Percentiles rank a stretch among this genome's conserved stretches.
Conservation (phyloP, 2,329 filamentous ascomycete genomes). For the Didymella exigua region DNA sequence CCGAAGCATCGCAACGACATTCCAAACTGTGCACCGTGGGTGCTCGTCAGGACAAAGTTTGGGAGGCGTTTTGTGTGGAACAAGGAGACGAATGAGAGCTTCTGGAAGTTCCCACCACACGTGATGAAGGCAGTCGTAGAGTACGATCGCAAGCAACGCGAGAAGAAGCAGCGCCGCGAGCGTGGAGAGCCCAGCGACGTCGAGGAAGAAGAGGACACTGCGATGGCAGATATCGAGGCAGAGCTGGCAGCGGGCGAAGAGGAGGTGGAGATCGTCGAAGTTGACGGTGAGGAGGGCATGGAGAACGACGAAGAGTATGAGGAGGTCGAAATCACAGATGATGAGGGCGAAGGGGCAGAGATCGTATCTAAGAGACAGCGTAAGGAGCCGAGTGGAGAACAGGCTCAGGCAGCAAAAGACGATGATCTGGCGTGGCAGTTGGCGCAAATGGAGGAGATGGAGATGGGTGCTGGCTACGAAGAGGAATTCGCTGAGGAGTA, state of each 20-base stretch:
- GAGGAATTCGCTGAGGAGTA: conserved; percentile 66
- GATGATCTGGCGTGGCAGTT: conserved; percentile 94
- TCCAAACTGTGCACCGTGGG: conserved; percentile 82
- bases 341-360: conserved; percentile 53
- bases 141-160: conserved; percentile 74
- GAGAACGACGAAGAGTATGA: conserved; percentile 76
- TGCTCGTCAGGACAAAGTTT: conserved; percentile 90
- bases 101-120: conserved; percentile 92
- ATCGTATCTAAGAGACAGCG: conserved; percentile 58
- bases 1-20: conserved; percentile 81
- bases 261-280: conserved; percentile 41
- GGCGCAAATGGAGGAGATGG: conserved; percentile 82
- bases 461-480: conserved; percentile 72
- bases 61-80: conserved; percentile 92
- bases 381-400: conserved; percentile 52
- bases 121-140: conserved; percentile 75
- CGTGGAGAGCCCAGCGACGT: conserved; percentile 51
- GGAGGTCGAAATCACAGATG: conserved; percentile 74
- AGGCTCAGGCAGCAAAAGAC: conserved; percentile 80
- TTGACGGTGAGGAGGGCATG: conserved; percentile 48
- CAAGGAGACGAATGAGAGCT: conserved; percentile 80
- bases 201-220: conserved; percentile 34
- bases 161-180: conserved; percentile 62
- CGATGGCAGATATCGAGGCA: conserved; percentile 44
- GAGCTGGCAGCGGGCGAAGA: conserved; percentile 39